Conservation (phyloP, 495 filamentous ascomycete species). For the Daldinia vernicosa region DNA sequence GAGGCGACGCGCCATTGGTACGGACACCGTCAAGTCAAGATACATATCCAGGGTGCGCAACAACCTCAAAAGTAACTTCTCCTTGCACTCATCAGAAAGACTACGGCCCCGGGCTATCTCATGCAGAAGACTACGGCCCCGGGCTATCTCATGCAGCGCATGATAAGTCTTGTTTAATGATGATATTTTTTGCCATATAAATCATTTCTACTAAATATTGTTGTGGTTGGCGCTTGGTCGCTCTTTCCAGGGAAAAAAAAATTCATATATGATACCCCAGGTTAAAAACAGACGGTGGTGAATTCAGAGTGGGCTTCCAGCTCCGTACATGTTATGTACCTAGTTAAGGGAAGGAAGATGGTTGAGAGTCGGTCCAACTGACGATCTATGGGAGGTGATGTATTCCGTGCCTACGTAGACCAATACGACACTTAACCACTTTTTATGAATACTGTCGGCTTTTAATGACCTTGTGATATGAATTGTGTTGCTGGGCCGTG, state of each 20-base stretch:
- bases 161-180: slow-evolving; percentile 7
- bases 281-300: slow-evolving; percentile 2
- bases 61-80: background rate
- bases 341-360: slow-evolving; percentile 19
- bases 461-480: slow-evolving; percentile 3
- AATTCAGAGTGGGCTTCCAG: slow-evolving; percentile 11
- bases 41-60: slow-evolving; percentile 8
- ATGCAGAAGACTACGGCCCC: background rate
- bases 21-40: slow-evolving; percentile 2
- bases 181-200: background rate
- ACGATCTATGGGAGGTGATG: slow-evolving; percentile 20
- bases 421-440: slow-evolving; percentile 27
- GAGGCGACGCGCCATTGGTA: slow-evolving; percentile 8
- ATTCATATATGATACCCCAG: slow-evolving; percentile 22
- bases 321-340: background rate
- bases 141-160: background rate
- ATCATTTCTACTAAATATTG: background rate
- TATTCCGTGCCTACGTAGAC: slow-evolving; percentile 31
- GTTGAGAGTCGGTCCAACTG: slow-evolving; percentile 23
- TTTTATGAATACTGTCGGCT: slow-evolving; percentile 20
- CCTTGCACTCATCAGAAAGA: background rate
- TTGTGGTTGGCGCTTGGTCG: background rate
- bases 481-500: background rate
- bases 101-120: background rate
- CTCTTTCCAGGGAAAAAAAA: background rate